Conservation (phyloP, 2,329 filamentous ascomycete genomes). For the Colletotrichum liriopes region DNA sequence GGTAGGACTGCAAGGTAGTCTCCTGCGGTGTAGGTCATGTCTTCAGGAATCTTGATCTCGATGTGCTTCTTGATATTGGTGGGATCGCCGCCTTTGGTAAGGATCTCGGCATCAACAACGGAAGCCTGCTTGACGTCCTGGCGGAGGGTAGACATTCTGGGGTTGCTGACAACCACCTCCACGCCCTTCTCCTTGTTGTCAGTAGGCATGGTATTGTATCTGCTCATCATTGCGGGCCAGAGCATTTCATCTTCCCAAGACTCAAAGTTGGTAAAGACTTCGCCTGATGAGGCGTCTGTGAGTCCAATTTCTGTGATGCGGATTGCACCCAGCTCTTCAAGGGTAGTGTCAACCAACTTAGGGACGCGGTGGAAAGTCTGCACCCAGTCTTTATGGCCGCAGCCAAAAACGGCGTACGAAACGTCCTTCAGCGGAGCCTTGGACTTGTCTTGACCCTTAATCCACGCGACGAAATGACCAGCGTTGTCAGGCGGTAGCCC, state of each 20-base stretch:
- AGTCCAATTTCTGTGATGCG: conserved; percentile 63
- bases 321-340: conserved; percentile 56
- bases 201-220: conserved; percentile 48
- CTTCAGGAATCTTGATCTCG: not conserved
- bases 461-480: conserved; percentile 74
- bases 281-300: conserved; percentile 77
- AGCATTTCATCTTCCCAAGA: conserved; percentile 73
- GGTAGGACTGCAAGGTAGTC: conserved; percentile 11
- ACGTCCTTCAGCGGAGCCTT: conserved; percentile 60
- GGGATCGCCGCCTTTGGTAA: conserved; percentile 55
- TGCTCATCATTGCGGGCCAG: conserved; percentile 65
- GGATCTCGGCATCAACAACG: conserved; percentile 65
- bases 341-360: conserved; percentile 69
- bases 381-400: conserved; percentile 67
- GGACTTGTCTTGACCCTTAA: conserved; percentile 63
- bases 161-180: conserved; percentile 64
- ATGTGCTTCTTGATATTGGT: conserved; percentile 65
- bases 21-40: not conserved
- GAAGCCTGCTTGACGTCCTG: conserved; percentile 69
- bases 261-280: conserved; percentile 78
- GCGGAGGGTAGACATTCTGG: conserved; percentile 69
- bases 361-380: conserved; percentile 78
- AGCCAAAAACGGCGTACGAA: conserved; percentile 77
- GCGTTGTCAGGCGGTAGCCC: conserved; percentile 80
- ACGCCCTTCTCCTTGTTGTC: not conserved